Conservation (phyloP, 2,329 filamentous ascomycete genomes). For the Fusarium sulawesiense region DNA sequence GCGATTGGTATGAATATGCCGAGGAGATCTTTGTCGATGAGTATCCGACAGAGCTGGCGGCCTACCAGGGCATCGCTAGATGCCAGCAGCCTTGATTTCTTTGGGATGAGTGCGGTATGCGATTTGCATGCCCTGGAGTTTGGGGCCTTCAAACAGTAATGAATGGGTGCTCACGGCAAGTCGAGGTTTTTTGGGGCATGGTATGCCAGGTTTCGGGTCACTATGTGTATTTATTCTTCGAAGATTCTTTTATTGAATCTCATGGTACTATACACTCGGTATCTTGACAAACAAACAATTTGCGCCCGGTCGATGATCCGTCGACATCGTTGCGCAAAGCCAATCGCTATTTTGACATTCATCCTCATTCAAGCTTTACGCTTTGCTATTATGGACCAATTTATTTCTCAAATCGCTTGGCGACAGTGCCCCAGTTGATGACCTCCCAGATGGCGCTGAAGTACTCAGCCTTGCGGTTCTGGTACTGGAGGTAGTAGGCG, state of each 20-base stretch:
- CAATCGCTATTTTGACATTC: constrained; percentile 27
- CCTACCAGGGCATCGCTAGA: constrained; percentile 48
- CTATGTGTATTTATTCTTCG: constrained; percentile 19
- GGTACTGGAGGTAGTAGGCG: constrained; percentile 94
- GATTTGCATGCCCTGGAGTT: not conserved
- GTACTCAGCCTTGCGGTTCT: constrained; percentile 98
- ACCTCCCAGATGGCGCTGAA: constrained; percentile 95
- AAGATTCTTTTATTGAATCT: constrained; percentile 28
- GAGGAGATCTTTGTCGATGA: constrained; percentile 44
- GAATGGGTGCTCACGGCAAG: not conserved
- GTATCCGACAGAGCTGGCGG: constrained; percentile 44
- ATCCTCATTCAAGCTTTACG: not conserved
- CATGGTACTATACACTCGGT: constrained; percentile 37
- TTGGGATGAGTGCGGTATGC: not conserved
- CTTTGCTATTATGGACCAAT: not conserved
- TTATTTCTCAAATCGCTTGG: constrained; percentile 74
- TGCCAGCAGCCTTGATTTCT: constrained; percentile 42
- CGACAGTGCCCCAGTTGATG: constrained; percentile 93
- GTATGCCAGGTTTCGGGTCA: not conserved
- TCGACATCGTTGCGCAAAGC: not conserved
- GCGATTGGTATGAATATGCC: constrained; percentile 50
- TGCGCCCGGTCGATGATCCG: not conserved
- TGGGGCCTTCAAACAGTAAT: not conserved
- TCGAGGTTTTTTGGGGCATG: not conserved
- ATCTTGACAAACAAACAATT: constrained; percentile 35